Percentiles rank a stretch among this genome's conserved stretches.
phyloP scores from a whole-genome alignment of 2,329 filamentous ascomycete genomes.

The Fusarium albosuccineum region DNA sequence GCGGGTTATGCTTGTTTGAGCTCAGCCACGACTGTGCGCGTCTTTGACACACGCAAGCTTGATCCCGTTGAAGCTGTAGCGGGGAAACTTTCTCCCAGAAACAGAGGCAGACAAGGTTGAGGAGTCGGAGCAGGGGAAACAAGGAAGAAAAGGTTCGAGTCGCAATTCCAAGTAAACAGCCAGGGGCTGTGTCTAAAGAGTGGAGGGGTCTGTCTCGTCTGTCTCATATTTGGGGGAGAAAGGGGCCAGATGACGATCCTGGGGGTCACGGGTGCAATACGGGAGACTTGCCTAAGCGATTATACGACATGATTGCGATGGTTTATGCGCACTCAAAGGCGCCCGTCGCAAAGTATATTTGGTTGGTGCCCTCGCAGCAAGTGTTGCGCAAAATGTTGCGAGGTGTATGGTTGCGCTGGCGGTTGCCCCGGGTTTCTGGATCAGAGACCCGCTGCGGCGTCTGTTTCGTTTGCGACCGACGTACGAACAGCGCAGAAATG shows the following conservation, averaged over 20 bases:
- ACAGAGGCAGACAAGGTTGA: slow-evolving; percentile 6
- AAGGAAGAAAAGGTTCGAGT: slow-evolving; percentile 10
- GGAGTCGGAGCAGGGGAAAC: neutral
- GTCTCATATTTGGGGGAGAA: slow-evolving; percentile 37
- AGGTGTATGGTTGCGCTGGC: slow-evolving; percentile 5
- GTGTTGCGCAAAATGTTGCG: slow-evolving; percentile 18
- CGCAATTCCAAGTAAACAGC: slow-evolving; percentile 30
- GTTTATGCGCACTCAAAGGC: slow-evolving; percentile 43
- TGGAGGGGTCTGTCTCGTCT: slow-evolving; percentile 41
- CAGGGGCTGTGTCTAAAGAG: slow-evolving; percentile 37
- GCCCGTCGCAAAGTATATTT: slow-evolving; percentile 30
- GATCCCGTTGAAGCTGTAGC: slow-evolving; percentile 18
- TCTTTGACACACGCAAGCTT: slow-evolving; percentile 29
- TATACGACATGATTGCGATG: slow-evolving; percentile 74
- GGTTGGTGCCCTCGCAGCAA: slow-evolving; percentile 21
- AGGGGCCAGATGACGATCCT: slow-evolving; percentile 36
- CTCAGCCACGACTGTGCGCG: slow-evolving; percentile 36
- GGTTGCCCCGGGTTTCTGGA: slow-evolving; percentile 45
- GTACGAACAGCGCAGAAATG: slow-evolving; percentile 19
- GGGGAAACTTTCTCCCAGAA: slow-evolving; percentile 13
- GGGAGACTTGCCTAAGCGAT: slow-evolving; percentile 74
- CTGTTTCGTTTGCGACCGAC: slow-evolving; percentile 24
- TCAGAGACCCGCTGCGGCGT: slow-evolving; percentile 26
- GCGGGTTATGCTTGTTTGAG: slow-evolving; percentile 11
- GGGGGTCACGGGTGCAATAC: slow-evolving; percentile 25